A percentile compares a stretch with the other conserved stretches of the same genome.
phyloP scores from a whole-genome alignment of 768 basidiomycete genomes.

The Candolleomyces eurysporus region DNA sequence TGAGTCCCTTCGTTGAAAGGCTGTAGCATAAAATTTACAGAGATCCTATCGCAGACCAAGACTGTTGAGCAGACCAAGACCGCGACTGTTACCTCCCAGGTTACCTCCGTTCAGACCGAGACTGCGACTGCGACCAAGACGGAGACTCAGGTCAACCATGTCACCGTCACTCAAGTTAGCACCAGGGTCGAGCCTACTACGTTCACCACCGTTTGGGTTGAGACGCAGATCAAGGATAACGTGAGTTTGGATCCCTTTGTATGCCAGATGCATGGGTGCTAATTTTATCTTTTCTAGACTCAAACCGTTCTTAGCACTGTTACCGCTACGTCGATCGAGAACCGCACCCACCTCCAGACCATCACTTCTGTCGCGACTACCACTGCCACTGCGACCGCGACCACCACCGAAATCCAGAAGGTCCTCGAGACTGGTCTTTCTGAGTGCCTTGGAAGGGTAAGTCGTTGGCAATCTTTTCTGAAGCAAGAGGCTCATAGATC shows the following conservation, averaged over 20 bases:
- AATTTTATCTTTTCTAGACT: constrained; percentile 37
- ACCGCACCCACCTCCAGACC: constrained; percentile 48
- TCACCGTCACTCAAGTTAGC: constrained; percentile 51
- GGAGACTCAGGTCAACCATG: constrained; percentile 48
- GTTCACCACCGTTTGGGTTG: constrained; percentile 48
- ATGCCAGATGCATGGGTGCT: not conserved
- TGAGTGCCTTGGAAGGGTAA: constrained; percentile 50
- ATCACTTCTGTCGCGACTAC: constrained; percentile 50
- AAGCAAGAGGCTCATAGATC: constrained; percentile 12
- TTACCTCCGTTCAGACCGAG: constrained; percentile 40
- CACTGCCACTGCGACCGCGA: constrained; percentile 44
- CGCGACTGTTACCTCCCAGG: constrained; percentile 47
- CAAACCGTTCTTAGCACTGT: constrained; percentile 56
- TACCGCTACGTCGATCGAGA: constrained; percentile 50
- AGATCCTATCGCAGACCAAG: constrained; percentile 41
- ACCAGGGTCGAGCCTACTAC: constrained; percentile 61
- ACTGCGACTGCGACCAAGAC: constrained; percentile 47
- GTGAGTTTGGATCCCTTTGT: constrained; percentile 29
- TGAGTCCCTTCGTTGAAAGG: constrained; percentile 25
- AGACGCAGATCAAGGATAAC: constrained; percentile 57
- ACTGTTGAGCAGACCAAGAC: constrained; percentile 52
- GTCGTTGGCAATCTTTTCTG: constrained; percentile 9
- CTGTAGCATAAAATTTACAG: constrained; percentile 2
- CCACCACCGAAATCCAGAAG: constrained; percentile 31
- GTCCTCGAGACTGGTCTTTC: constrained; percentile 51